Base-by-base conservation (phyloP, 805 yeast species). In the Jamesozyma gamospora region DNA sequence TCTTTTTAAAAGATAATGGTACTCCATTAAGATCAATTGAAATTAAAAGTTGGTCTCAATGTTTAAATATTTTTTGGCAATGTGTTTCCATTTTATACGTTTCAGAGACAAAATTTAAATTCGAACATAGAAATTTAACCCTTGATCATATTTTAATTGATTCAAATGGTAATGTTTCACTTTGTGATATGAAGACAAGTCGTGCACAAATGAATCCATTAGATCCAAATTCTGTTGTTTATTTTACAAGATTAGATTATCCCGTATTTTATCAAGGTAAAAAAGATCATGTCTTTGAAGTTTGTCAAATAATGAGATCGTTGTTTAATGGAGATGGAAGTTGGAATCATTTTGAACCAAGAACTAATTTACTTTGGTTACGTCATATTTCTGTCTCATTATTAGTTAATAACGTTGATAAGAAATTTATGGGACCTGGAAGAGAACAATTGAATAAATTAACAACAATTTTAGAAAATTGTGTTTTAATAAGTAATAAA, bases 121-220 rank as follows among this genome's bases (percentile, higher is more conserved):
- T 80, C 57, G 88, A 81, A 57, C 90, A 82, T 50, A 66, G 90
- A 35, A 84, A 81, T 55, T 57, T 82, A 42, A 81, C 77, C 45
- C 68, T 81, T 70, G 79, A 79, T 11, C 81, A 81, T 50, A 63
- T 81, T 39, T 61, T 78, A 13, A 62, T 81, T 14, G 65, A 65
- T 36, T 47, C 49, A 12, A 42, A 50, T 7, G 56, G 58, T 13
- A 64, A 63, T 41, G 75, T 75, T 4, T 70, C 73, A 11, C 51
- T 81, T 7, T 74, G 78, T 43, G 84, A 79, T 48, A 72, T 71
- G 47, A 71, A 79, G 11, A 62, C 75, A 25, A 67, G 79, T 6
- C 64, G 85, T 41, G 49, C 51, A 1, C 39, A 43, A 15, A 45
- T 37, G 28, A 30, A 28, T n/a, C 24, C 24, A 21, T 21, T 21